These are phyloP conservation scores for Scedosporium boydii DNA, from an alignment of 2,329 filamentous ascomycete genomes.

Conservation along the genomic window DNA sequence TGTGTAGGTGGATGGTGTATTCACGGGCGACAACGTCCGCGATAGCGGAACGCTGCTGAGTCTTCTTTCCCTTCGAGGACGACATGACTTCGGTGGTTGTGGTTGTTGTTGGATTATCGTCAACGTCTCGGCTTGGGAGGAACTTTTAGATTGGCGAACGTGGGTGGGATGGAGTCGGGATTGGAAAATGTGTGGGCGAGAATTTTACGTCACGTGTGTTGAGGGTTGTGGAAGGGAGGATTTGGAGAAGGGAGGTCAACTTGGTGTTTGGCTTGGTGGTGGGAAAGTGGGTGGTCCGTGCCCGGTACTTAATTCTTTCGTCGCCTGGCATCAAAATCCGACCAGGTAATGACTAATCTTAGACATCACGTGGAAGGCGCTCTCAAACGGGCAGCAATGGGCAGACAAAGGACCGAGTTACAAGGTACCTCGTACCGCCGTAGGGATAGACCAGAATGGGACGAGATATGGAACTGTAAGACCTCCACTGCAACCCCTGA, in stretches of 20 bases:
- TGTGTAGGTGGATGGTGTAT: slow-evolving; percentile 99
- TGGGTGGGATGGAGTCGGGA: slow-evolving; percentile 8
- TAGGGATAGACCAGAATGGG: too few species aligned
- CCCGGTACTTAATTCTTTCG: neutral
- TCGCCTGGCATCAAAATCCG: too few species aligned
- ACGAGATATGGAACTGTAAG: neutral
- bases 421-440: too few species aligned
- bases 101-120: slow-evolving; percentile 9
- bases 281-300: neutral
- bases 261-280: neutral
- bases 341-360: too few species aligned
- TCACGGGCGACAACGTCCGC: slow-evolving; percentile 98
- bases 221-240: slow-evolving; percentile 3
- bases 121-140: neutral
- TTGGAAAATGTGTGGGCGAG: slow-evolving; percentile 8
- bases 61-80: slow-evolving; percentile 40
- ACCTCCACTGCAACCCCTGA: neutral
- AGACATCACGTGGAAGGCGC: too few species aligned
- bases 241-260: neutral
- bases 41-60: slow-evolving; percentile 79
- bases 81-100: slow-evolving; percentile 25
- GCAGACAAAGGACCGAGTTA: too few species aligned
- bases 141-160: slow-evolving; percentile 5
- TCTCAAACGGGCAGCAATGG: too few species aligned
- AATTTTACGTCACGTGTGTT: slow-evolving; percentile 8